Evolutionary conservation across 805 yeast genomes (phyloP).

Genomic region (Millerago galiae): DNA sequence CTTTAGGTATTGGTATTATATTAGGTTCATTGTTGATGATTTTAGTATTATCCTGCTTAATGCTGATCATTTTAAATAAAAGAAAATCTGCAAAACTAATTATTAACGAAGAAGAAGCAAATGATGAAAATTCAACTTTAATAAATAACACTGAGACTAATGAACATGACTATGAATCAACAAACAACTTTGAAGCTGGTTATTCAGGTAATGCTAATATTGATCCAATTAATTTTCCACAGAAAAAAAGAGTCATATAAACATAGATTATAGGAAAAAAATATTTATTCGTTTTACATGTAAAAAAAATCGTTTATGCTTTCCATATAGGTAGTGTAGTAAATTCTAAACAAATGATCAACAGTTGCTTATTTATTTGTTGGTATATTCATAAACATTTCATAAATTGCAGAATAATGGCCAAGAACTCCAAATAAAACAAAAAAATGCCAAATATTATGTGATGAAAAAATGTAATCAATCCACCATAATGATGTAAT

Average conservation of each 20-base stretch:
- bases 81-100: slow-evolving; percentile 5
- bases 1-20: slow-evolving; percentile 60
- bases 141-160: background rate
- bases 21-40: slow-evolving; percentile 46
- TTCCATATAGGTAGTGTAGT: no score
- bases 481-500: slow-evolving; percentile 76
- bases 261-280: background rate
- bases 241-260: background rate
- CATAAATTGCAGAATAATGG: slow-evolving; percentile 74
- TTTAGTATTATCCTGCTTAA: slow-evolving; percentile 28
- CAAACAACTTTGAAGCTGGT: slow-evolving; percentile 17
- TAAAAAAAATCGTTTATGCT: no score
- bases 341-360: background rate
- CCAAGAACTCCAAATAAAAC: slow-evolving; percentile 87
- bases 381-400: slow-evolving; percentile 49
- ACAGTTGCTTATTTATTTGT: slow-evolving; percentile 10
- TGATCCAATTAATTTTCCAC: slow-evolving; percentile 14
- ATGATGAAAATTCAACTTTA: background rate
- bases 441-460: slow-evolving; percentile 90
- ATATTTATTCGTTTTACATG: background rate
- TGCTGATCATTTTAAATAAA: slow-evolving; percentile 28
- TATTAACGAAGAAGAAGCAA: slow-evolving; percentile 2
- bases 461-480: slow-evolving; percentile 69
- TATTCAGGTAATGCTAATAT: slow-evolving; percentile 18
- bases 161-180: background rate